phyloP scores from a whole-genome alignment of 768 basidiomycete genomes.

The Strobilomyces echinocephalus region DNA sequence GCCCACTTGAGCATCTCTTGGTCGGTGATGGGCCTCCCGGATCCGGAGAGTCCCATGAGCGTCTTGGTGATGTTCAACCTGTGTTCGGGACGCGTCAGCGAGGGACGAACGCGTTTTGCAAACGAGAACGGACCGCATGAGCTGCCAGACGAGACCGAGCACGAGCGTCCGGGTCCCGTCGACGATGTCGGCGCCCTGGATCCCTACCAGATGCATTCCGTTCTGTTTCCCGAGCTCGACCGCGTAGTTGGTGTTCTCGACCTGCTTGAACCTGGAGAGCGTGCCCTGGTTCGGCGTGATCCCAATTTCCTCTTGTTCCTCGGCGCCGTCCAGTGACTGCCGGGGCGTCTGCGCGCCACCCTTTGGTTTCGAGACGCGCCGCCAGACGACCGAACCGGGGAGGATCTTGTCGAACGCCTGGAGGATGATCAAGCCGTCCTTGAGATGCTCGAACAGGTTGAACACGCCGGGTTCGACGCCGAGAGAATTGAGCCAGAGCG shows the following conservation, averaged over 20 bases:
- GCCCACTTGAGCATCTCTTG: conserved; percentile 96
- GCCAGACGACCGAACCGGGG: conserved; percentile 91
- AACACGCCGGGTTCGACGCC: conserved; percentile 95
- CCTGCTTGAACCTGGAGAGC: conserved; percentile 92
- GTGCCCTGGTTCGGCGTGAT: conserved; percentile 80
- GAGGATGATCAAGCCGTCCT: conserved; percentile 85
- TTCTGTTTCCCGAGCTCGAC: conserved; percentile 92
- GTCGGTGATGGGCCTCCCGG: conserved; percentile 84
- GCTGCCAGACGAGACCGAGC: conserved; percentile 94
- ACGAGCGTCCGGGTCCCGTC: conserved; percentile 92
- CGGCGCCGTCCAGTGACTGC: conserved; percentile 38
- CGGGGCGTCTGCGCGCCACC: conserved; percentile 39
- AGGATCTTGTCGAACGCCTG: conserved; percentile 96
- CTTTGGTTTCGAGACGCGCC: conserved; percentile 92
- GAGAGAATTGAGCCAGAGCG: conserved; percentile 95
- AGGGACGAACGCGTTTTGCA: neutral
- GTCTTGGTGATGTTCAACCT: conserved; percentile 91
- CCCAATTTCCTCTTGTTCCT: conserved; percentile 75
- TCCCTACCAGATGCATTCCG: conserved; percentile 93
- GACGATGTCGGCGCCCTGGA: conserved; percentile 96
- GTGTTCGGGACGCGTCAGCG: neutral
- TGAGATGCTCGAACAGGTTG: conserved; percentile 94
- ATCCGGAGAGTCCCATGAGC: conserved; percentile 62
- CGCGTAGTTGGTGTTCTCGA: conserved; percentile 97
- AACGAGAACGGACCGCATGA: conserved; percentile 91